phyloP scores from a whole-genome alignment of 768 basidiomycete species.

The Boletus sensibilis region DNA sequence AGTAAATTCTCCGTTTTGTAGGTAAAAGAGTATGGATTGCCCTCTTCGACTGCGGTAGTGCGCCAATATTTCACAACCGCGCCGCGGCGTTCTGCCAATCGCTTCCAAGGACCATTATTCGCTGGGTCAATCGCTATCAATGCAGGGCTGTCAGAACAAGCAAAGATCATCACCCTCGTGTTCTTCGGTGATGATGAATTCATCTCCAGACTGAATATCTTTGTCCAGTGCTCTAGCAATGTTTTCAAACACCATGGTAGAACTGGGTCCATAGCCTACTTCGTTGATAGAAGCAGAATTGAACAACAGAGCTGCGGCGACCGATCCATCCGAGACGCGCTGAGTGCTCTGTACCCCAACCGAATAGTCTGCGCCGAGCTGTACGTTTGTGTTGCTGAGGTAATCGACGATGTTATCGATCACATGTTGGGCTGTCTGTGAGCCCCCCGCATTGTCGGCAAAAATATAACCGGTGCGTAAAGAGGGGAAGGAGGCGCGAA shows the following conservation, averaged over 20 bases:
- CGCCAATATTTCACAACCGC: conserved; percentile 61
- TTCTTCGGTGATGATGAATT: conserved; percentile 76
- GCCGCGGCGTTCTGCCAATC: conserved; percentile 57
- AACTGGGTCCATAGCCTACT: conserved; percentile 64
- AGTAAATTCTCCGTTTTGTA: conserved; percentile 56
- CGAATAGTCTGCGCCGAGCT: conserved; percentile 69
- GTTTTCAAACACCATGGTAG: conserved; percentile 70
- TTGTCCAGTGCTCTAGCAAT: conserved; percentile 59
- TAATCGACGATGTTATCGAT: conserved; percentile 66
- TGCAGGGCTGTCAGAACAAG: not conserved
- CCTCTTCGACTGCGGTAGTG: conserved; percentile 42
- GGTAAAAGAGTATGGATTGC: conserved; percentile 66
- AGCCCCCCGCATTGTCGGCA: conserved; percentile 78
- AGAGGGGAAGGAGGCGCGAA: conserved; percentile 62
- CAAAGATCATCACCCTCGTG: conserved; percentile 61
- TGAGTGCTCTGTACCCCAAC: conserved; percentile 53
- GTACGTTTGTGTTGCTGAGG: conserved; percentile 68
- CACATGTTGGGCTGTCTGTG: conserved; percentile 55
- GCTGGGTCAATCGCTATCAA: conserved; percentile 39
- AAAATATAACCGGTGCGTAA: conserved; percentile 60
- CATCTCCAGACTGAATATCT: conserved; percentile 57
- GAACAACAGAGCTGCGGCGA: conserved; percentile 56
- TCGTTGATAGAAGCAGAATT: conserved; percentile 63
- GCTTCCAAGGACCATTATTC: conserved; percentile 76
- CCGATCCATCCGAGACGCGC: conserved; percentile 49